Evolutionary conservation across 345 rosid species (phyloP).

Genomic region (Salix dunnii): DNA sequence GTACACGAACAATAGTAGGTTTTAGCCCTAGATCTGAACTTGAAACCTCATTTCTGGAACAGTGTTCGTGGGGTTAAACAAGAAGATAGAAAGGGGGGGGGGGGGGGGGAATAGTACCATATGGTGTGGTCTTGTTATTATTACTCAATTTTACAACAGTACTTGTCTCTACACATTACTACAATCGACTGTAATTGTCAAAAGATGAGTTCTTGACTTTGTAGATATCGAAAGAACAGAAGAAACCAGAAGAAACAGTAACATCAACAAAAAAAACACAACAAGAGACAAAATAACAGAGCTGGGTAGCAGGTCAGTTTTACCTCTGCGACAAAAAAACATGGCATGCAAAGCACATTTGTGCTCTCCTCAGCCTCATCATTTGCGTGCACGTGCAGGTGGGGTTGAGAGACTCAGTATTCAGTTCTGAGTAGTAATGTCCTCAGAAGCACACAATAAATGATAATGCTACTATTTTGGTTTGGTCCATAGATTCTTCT

Average conservation of each 20-base stretch:
- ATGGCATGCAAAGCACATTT: neutral
- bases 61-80: too few relatives aligned
- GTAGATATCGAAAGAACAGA: too few relatives aligned
- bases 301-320: neutral
- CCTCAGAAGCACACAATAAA: neutral
- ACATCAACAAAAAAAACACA: neutral
- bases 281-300: neutral
- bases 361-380: conserved; percentile 1
- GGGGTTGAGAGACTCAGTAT: neutral
- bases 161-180: neutral
- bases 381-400: conserved; percentile 12
- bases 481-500: too few relatives aligned
- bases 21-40: too few relatives aligned
- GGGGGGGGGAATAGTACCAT: too few relatives aligned
- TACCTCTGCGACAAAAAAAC: neutral
- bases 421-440: neutral
- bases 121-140: too few relatives aligned
- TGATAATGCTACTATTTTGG: too few relatives aligned
- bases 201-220: neutral
- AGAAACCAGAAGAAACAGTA: neutral
- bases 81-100: too few relatives aligned
- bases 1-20: too few relatives aligned
- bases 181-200: neutral
- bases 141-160: too few relatives aligned
- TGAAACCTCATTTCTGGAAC: too few relatives aligned